Evolutionary conservation across 2,329 filamentous ascomycete genomes (phyloP), one percentile per base, ranked within the genome.

Genomic region (Pseudomassariella vexata): DNA sequence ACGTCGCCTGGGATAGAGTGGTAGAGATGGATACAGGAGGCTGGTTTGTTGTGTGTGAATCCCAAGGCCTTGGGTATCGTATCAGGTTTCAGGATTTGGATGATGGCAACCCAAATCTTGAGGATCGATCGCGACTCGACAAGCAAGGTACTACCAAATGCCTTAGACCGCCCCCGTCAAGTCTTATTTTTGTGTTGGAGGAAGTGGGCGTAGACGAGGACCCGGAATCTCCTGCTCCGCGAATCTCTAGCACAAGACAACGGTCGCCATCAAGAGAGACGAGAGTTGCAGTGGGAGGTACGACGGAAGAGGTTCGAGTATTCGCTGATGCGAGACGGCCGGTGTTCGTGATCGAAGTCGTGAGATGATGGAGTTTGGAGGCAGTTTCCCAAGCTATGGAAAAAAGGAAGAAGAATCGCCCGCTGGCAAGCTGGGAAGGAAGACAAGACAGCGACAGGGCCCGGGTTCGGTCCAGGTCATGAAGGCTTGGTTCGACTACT

Each of bases 91-190:
- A 12, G n/a, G 6, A 5, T 17, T 11, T 20, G 16, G 9, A 23
- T 20, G 18, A 9, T 12, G 21, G 44, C 43, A 28, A 34, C 31
- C 26, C 38, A 30, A 45, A 42, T 38, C 30, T 28, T 38, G 31
- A 40, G 28, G 39, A 39, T 40, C 40, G 38, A 42, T 45, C 33
- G 42, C 42, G 40, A 48, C 42, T 47, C 43, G 47, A 39, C 35
- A 34, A 44, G 30, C 34, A 40, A 47, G 42, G 32, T 34, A 20
- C 9, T 40, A 32, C 38, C 46, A 50, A 50, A 52, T 47, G 44
- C 48, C 49, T 50, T 49, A 48, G 42, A 45, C 42, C 38, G 41
- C 42, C 37, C 29, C 30, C 19, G 16, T 20, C 17, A 32, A 28
- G 24, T 28, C 32, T 19, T 34, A 28, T 26, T 34, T 34, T 34